These are phyloP conservation scores for Apiospora saccharicola DNA, from an alignment of 2,329 filamentous ascomycete species.

Conservation along the genomic window DNA sequence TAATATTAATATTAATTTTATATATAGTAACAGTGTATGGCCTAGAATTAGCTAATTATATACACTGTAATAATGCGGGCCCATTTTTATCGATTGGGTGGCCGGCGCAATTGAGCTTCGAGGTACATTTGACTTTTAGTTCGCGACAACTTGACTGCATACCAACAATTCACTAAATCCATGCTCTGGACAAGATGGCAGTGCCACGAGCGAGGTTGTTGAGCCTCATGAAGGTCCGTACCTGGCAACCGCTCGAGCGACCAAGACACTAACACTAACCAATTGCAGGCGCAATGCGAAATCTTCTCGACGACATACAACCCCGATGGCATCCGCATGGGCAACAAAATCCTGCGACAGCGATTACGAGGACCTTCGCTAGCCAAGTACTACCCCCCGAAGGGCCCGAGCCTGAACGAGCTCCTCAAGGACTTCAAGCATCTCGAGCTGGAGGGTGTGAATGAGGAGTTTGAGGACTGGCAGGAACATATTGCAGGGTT, in stretches of 20 bases:
- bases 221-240: slow-evolving; percentile 79
- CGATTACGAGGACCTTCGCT: slow-evolving; percentile 84
- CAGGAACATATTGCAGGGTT: slow-evolving; percentile 76
- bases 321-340: slow-evolving; percentile 79
- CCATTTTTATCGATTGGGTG: not conserved
- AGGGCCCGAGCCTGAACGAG: slow-evolving; percentile 63
- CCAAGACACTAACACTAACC: slow-evolving; percentile 26
- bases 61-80: not conserved
- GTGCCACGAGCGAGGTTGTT: slow-evolving; percentile 68
- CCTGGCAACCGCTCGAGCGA: no score
- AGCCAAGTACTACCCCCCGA: slow-evolving; percentile 87
- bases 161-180: not conserved
- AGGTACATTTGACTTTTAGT: slow-evolving; percentile 12
- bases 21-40: not conserved
- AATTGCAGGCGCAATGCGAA: slow-evolving; percentile 79
- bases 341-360: slow-evolving; percentile 92
- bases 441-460: slow-evolving; percentile 73
- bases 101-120: not conserved
- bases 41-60: slow-evolving; percentile 12
- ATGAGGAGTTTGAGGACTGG: slow-evolving; percentile 82
- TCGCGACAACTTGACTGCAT: slow-evolving; percentile 4
- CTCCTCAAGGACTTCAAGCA: slow-evolving; percentile 76
- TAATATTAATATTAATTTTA: no score
- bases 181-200: slow-evolving; percentile 58
- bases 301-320: slow-evolving; percentile 94